phyloP scores from a whole-genome alignment of 352 stramenopile genomes.

The Phytophthora pinifolia region DNA sequence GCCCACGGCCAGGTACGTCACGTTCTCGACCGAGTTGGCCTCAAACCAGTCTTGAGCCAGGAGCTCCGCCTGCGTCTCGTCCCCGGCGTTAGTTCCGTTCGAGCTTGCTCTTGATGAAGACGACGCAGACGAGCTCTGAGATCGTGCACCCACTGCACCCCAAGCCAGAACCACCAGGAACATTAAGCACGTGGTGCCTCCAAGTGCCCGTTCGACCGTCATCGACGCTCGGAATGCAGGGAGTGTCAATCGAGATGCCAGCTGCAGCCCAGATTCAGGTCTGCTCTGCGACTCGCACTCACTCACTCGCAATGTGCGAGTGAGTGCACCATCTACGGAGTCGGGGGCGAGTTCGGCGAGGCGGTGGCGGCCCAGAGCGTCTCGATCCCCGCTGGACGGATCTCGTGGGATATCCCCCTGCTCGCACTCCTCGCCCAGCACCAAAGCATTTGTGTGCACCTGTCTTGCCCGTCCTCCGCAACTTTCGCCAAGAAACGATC shows the following conservation, averaged over 20 bases:
- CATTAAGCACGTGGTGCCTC: not conserved
- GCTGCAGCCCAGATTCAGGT: conserved; percentile 5
- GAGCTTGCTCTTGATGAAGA: conserved; percentile 6
- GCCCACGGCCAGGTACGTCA: conserved; percentile 35
- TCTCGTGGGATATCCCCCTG: too few species aligned
- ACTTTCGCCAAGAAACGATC: not conserved
- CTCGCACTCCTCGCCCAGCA: too few species aligned
- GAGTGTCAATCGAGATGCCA: conserved; percentile 13
- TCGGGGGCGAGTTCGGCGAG: not conserved
- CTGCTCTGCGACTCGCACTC: conserved; percentile 14
- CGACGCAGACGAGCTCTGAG: conserved; percentile 14
- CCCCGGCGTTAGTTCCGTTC: not conserved
- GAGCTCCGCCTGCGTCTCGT: conserved; percentile 18
- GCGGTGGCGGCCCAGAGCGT: too few species aligned
- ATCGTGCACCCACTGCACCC: not conserved
- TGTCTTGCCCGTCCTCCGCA: conserved; percentile 6
- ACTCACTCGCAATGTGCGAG: too few species aligned
- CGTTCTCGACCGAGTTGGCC: conserved; percentile 31
- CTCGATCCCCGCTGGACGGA: conserved; percentile 25
- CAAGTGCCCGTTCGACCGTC: not conserved
- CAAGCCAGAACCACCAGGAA: not conserved
- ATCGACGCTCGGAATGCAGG: conserved; percentile 2
- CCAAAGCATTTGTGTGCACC: conserved; percentile 11
- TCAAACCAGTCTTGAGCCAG: conserved; percentile 37
- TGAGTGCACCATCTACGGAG: conserved; percentile 11